These are phyloP conservation scores for Mollisia scopiformis DNA, from an alignment of 2,329 filamentous ascomycete species.

Conservation along the genomic window DNA sequence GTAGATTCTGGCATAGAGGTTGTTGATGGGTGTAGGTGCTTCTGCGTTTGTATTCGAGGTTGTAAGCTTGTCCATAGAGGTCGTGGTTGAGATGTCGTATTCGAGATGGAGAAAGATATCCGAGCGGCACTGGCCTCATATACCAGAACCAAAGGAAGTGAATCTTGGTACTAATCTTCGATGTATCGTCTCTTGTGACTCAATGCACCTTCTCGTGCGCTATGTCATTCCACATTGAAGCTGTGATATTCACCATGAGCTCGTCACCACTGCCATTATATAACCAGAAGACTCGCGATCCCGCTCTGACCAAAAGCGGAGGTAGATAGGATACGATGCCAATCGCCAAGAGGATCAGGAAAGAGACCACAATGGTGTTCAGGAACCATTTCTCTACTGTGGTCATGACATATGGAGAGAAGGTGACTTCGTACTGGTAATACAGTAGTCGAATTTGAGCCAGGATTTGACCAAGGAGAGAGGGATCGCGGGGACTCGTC, in stretches of 20 bases:
- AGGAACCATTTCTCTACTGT: constrained; percentile 45
- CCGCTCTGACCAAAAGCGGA: constrained; percentile 1
- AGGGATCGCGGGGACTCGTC: neutral
- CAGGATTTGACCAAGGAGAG: neutral
- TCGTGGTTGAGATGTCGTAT: too few species aligned
- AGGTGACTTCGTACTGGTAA: constrained; percentile 50
- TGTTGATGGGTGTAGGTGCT: too few species aligned
- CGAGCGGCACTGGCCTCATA: neutral
- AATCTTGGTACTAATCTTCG: neutral
- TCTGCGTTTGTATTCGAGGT: too few species aligned
- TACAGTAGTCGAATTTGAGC: constrained; percentile 14
- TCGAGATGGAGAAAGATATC: neutral
- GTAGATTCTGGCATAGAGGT: neutral
- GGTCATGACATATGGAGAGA: constrained; percentile 46
- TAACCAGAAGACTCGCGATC: constrained; percentile 7
- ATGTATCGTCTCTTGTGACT: neutral
- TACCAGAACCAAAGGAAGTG: neutral
- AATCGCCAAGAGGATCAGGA: constrained; percentile 11
- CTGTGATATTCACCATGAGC: constrained; percentile 2
- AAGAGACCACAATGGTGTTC: constrained; percentile 41
- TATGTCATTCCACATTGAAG: neutral
- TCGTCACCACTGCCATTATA: constrained; percentile 6
- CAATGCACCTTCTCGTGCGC: neutral
- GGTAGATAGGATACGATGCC: constrained; percentile 11
- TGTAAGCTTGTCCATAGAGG: too few species aligned